Evolutionary conservation across 352 stramenopile species (phyloP), one percentile per base, ranked within the genome.

Genomic region (Phytophthora melonis): DNA sequence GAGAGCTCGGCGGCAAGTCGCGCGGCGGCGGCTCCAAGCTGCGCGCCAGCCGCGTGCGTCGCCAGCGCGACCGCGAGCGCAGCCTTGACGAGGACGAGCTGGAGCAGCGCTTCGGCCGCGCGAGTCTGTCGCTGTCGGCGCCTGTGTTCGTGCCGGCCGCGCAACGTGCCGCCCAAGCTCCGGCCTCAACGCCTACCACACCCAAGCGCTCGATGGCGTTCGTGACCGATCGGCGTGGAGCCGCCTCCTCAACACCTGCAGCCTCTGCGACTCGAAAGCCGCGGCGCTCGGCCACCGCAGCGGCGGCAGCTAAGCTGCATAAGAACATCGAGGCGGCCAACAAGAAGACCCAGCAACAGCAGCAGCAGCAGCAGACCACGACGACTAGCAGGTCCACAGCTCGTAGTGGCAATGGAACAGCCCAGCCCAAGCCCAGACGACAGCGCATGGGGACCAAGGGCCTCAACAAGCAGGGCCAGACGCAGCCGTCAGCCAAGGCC

Each of bases 81-180:
- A 91, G 77, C 53, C 68, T 86, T 54, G 81, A 89, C 58, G 82
- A 83, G 21, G 83, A 89, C 23, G 84, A 93, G 49, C 74, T 93
- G 30, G 80, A 91, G 67, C 72, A 89, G 69, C 86, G 83, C 58
- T 91, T 93, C 52, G 84, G 84, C 49, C 58, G 63, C 25, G 58
- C 43, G 9, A 74, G 34, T 30, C 59, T 81, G 21, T 83, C 83
- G 36, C 72, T 91, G 21, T 84, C 84, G 10, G 87, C 87, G 41
- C 83, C 84, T 0, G 81, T 74, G 30, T 93, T 93, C 56, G 86
- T 87, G 23, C 81, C 81, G 1, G 75, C 71, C 4, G 70, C 64
- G 18, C 50, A 74, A 43, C 55, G 53, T 16, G 41, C 54, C 18
- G 50, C 53, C 2, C 66, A 58, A 21, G 52, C 77, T 13, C 36